Conservation (phyloP, 331 rosid species). For the Telfairia occidentalis region DNA sequence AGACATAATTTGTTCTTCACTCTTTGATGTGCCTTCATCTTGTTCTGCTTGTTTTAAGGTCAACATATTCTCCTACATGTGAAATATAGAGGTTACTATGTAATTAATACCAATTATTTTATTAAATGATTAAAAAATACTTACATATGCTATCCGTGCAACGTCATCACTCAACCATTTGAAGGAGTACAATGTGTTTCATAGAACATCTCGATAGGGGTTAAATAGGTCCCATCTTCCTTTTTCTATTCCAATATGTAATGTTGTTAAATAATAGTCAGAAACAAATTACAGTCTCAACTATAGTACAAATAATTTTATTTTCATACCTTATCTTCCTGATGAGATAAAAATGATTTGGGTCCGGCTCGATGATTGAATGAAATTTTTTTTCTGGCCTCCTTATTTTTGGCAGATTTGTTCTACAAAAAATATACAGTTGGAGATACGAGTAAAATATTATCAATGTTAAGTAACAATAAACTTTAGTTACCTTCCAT, state of each 20-base stretch:
- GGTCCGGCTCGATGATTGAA: not conserved
- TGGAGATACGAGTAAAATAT: not conserved
- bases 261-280: not conserved
- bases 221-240: not conserved
- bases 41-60: not conserved
- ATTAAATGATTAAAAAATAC: not conserved
- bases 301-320: not conserved
- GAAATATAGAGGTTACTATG: not conserved
- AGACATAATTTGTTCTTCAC: not conserved
- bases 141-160: not conserved
- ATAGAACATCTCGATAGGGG: not conserved
- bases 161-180: not conserved
- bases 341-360: not conserved
- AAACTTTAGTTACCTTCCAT: not conserved
- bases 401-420: not conserved
- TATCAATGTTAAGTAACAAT: not conserved
- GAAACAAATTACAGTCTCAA: too few species aligned
- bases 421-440: not conserved
- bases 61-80: not conserved
- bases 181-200: not conserved
- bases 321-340: not conserved
- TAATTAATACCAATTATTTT: not conserved
- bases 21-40: not conserved
- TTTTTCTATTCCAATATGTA: not conserved
- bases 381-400: not conserved